Percentiles rank a stretch among this genome's conserved stretches.
These are phyloP conservation scores for Cutaneotrichosporon dermatis DNA, from an alignment of 1,284 basidiomycete genomes.

Conservation along the genomic window DNA sequence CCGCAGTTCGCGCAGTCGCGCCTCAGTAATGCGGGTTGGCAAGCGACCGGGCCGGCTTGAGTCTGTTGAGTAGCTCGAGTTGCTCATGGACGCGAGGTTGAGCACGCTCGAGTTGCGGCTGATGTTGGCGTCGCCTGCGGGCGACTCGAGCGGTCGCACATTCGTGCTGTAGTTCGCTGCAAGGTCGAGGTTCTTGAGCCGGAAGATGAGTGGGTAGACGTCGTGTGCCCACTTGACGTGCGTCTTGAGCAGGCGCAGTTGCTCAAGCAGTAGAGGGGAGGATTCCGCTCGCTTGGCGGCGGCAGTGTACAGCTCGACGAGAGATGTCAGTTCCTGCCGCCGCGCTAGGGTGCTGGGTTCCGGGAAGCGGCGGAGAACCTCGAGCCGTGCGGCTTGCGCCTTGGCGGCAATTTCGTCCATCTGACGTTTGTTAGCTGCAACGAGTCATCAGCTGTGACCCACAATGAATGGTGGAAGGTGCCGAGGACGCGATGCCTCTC, in stretches of 20 bases:
- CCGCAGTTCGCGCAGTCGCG: slow-evolving; percentile 24
- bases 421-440: slow-evolving; percentile 15
- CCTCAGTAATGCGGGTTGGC: not conserved
- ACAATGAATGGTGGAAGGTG: slow-evolving; percentile 28
- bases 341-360: not conserved
- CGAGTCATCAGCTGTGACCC: slow-evolving; percentile 7
- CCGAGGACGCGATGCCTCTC: slow-evolving; percentile 7
- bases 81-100: not conserved
- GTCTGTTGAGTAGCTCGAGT: not conserved
- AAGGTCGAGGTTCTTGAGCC: not conserved
- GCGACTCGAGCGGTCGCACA: not conserved
- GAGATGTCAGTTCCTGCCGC: not conserved
- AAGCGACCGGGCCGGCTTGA: not conserved
- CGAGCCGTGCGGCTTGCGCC: slow-evolving; percentile 10
- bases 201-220: not conserved
- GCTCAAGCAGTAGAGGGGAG: not conserved
- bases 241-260: not conserved
- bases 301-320: not conserved
- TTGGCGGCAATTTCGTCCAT: slow-evolving; percentile 28
- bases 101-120: not conserved
- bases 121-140: not conserved
- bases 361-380: slow-evolving; percentile 24
- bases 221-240: slow-evolving; percentile 1
- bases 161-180: not conserved
- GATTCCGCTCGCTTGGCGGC: not conserved